Conservation (phyloP, 129 eudicot species). For the Mikania micrantha region DNA sequence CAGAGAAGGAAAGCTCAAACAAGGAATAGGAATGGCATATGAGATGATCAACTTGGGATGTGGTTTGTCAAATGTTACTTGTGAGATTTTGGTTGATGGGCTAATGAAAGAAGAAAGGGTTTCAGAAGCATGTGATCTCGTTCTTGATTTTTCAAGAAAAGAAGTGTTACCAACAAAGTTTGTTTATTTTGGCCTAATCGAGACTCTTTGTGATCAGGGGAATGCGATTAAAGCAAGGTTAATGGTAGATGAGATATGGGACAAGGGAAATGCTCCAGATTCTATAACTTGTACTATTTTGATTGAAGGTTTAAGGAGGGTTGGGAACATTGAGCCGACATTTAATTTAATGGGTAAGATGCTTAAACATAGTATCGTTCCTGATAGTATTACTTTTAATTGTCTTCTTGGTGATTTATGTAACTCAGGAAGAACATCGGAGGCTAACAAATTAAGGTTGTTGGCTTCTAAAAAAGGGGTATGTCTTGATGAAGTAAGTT, state of each 20-base stretch:
- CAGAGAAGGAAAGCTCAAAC: slow-evolving; percentile 62
- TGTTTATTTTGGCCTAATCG: slow-evolving; percentile 51
- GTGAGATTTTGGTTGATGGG: slow-evolving; percentile 77
- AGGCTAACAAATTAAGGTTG: slow-evolving; percentile 61
- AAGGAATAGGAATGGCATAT: slow-evolving; percentile 70
- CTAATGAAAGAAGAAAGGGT: slow-evolving; percentile 42
- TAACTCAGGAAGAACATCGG: slow-evolving; percentile 38
- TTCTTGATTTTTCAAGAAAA: slow-evolving; percentile 57
- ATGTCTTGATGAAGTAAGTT: slow-evolving; percentile 55
- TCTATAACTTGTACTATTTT: slow-evolving; percentile 60
- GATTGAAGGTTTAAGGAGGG: slow-evolving; percentile 58
- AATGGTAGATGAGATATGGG: slow-evolving; percentile 64
- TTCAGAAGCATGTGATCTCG: slow-evolving; percentile 50
- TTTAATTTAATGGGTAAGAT: slow-evolving; percentile 44
- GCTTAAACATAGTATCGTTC: slow-evolving; percentile 58
- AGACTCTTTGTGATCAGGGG: slow-evolving; percentile 47
- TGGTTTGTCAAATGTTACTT: slow-evolving; percentile 59
- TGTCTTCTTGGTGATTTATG: slow-evolving; percentile 69
- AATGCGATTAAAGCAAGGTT: slow-evolving; percentile 40
- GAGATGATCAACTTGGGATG: slow-evolving; percentile 87
- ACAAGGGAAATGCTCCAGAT: slow-evolving; percentile 61
- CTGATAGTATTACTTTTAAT: slow-evolving; percentile 74
- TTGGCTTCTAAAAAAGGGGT: slow-evolving; percentile 67
- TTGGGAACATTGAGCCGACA: slow-evolving; percentile 32
- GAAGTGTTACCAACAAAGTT: slow-evolving; percentile 55